Evolutionary conservation across 2,329 filamentous ascomycete species (phyloP).

Genomic region (Aspergillus quadrilineatus): DNA sequence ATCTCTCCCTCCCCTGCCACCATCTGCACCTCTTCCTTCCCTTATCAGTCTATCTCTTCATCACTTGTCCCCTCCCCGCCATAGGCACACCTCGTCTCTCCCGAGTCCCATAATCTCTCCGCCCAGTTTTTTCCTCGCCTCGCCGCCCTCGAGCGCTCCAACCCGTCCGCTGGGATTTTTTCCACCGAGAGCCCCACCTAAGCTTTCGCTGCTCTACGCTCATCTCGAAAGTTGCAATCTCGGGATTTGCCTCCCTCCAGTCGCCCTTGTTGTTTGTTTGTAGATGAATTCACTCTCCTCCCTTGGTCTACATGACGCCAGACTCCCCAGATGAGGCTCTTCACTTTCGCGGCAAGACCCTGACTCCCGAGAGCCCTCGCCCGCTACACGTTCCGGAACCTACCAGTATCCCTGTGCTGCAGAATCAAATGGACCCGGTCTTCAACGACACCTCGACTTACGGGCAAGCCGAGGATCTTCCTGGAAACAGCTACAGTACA

Average conservation of each 20-base stretch:
- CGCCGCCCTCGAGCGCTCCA: slow-evolving; percentile 19
- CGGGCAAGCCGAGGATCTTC: slow-evolving; percentile 42
- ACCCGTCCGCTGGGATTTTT: slow-evolving; percentile 31
- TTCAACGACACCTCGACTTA: slow-evolving; percentile 67
- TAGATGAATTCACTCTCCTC: slow-evolving; percentile 43
- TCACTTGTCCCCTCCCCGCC: neutral
- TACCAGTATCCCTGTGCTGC: slow-evolving; percentile 67
- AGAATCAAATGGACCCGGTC: slow-evolving; percentile 69
- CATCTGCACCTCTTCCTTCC: slow-evolving; percentile 4
- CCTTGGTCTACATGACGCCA: slow-evolving; percentile 54
- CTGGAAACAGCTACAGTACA: slow-evolving; percentile 20
- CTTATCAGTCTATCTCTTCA: slow-evolving; percentile 8
- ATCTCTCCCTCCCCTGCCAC: slow-evolving; percentile 7
- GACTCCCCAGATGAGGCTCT: slow-evolving; percentile 49
- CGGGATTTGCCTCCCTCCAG: slow-evolving; percentile 19
- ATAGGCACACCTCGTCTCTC: neutral
- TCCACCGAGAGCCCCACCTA: slow-evolving; percentile 38
- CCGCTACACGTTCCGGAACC: slow-evolving; percentile 68
- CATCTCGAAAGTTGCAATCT: slow-evolving; percentile 36
- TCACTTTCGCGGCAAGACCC: slow-evolving; percentile 64
- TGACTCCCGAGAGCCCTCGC: slow-evolving; percentile 70
- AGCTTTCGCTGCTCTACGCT: slow-evolving; percentile 26
- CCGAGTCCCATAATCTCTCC: neutral
- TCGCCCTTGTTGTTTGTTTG: slow-evolving; percentile 23
- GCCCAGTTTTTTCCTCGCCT: slow-evolving; percentile 9